Percentiles rank a stretch among this genome's conserved stretches.
Conservation (phyloP, 2,329 filamentous ascomycete species). For the Zelopaecilomyces penicillatus region DNA sequence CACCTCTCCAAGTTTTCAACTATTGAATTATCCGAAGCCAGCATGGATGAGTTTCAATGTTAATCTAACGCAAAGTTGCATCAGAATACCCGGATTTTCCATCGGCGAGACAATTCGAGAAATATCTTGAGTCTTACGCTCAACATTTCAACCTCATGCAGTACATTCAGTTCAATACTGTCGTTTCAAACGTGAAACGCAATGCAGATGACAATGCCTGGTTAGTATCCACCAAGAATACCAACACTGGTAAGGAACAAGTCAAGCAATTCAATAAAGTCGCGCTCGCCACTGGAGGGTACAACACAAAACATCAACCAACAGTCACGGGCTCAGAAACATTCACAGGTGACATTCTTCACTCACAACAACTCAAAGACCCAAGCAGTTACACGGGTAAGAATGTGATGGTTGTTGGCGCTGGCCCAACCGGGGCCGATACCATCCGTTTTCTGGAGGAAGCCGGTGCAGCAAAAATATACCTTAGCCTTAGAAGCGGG, state of each 20-base stretch:
- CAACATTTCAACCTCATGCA: conserved; percentile 20
- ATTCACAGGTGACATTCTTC: conserved; percentile 31
- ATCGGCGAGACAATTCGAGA: conserved; percentile 18
- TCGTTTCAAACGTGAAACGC: conserved; percentile 17
- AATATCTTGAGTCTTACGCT: conserved; percentile 25
- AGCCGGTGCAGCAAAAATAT: conserved; percentile 28
- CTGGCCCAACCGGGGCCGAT: conserved; percentile 29
- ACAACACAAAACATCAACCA: conserved; percentile 25
- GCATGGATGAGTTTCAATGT: background rate
- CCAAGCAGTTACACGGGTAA: conserved; percentile 27
- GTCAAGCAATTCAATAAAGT: conserved; percentile 26
- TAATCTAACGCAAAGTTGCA: background rate
- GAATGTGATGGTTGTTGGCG: conserved; percentile 37
- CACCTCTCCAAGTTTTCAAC: background rate
- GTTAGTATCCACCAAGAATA: conserved; percentile 19
- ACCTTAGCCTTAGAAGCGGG: conserved; percentile 32
- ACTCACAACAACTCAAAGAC: conserved; percentile 29
- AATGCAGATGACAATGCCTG: conserved; percentile 18
- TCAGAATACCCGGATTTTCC: conserved; percentile 17
- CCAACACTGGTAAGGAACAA: conserved; percentile 12
- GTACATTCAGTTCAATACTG: conserved; percentile 19
- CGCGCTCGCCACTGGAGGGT: conserved; percentile 26
- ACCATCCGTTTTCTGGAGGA: conserved; percentile 22
- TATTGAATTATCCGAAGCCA: no score
- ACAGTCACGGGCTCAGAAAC: conserved; percentile 27